Base-by-base conservation (phyloP, 805 yeast genomes). In the Kodamaea hsintzibuensis region DNA sequence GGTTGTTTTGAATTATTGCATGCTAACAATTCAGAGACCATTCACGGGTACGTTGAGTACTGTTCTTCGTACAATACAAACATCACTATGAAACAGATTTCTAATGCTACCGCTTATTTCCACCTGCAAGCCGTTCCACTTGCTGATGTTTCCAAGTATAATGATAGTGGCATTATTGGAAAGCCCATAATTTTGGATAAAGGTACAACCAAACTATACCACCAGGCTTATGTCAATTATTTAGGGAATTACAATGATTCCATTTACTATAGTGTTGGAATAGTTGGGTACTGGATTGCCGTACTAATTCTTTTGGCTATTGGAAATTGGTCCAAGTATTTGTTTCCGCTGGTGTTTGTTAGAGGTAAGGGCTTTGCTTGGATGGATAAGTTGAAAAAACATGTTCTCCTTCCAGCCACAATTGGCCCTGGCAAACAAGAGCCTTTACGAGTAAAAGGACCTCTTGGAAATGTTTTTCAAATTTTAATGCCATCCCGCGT, bases 241-340 rank as follows among this genome's bases (percentile, higher is more conserved):
- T 57, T 60, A 22, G 66, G 66, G 3, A 66, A 65, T 49, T 65
- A 62, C 50, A 54, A 60, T 35, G 45, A 62, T 40, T 62, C 70
- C 5, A 60, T 62, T 10, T 70, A 60, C 54, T 71, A 62, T 47
- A 70, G 71, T 3, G 53, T 66, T 46, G 69, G 68, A 3, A 59
- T 78, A 33, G 56, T 71, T 50, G 62, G 66, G 7, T 79, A 69
- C 59, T 80, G 80, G 71, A 66, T 67, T n/a, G 14, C 70, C 1
- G 67, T 78, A 0, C 62, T 79, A 58, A n/a, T 76, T 0, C 38
- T 74, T 14, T 70, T 74, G 19, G 69, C 63, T 30, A 17, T 64
- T 16, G 51, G 55, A 40, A 60, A 64, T 50, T 68, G 70, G 69
- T 47, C 62, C 10, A 57, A 62, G 18, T 59, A 55, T 48, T 54